phyloP scores from a whole-genome alignment of 140 eudicot genomes.

The Stevia rebaudiana region DNA sequence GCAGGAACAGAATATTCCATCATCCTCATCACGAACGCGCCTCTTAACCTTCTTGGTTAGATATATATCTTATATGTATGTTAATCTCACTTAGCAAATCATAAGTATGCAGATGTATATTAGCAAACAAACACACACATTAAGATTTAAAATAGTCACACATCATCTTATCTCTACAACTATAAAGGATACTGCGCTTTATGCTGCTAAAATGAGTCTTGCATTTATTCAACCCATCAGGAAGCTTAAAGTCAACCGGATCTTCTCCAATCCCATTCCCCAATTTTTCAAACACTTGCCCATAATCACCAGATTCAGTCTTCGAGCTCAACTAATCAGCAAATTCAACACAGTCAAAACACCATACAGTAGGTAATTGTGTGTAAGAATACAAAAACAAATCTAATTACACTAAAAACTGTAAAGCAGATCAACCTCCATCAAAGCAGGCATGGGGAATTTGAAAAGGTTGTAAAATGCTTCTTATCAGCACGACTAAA shows the following conservation, averaged over 20 bases:
- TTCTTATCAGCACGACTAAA: neutral
- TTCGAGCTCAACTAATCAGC: conserved; percentile 17
- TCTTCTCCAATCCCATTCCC: conserved; percentile 45
- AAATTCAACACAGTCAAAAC: neutral
- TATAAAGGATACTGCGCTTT: conserved; percentile 84
- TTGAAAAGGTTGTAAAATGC: neutral
- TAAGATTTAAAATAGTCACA: too few relatives aligned
- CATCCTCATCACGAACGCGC: conserved; percentile 80
- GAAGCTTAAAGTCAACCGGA: conserved; percentile 67
- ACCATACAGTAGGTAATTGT: neutral
- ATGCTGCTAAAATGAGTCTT: conserved; percentile 47
- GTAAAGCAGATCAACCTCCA: conserved; percentile 20
- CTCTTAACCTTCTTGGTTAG: conserved; percentile 64
- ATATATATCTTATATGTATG: conserved; percentile 58
- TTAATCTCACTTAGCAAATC: conserved; percentile 33
- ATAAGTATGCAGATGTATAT: neutral
- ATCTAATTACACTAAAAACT: conserved; percentile 11
- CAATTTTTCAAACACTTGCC: conserved; percentile 46
- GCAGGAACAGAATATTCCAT: conserved; percentile 96
- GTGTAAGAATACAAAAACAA: neutral
- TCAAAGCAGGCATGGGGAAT: conserved; percentile 34
- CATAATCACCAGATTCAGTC: conserved; percentile 32
- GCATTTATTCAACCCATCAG: conserved; percentile 53
- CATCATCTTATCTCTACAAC: neutral
- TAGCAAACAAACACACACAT: neutral